A percentile compares a stretch with the other conserved stretches of the same genome.
These are phyloP conservation scores for Penicillium sp. DNA, from an alignment of 2,329 filamentous ascomycete genomes.

Conservation along the genomic window DNA sequence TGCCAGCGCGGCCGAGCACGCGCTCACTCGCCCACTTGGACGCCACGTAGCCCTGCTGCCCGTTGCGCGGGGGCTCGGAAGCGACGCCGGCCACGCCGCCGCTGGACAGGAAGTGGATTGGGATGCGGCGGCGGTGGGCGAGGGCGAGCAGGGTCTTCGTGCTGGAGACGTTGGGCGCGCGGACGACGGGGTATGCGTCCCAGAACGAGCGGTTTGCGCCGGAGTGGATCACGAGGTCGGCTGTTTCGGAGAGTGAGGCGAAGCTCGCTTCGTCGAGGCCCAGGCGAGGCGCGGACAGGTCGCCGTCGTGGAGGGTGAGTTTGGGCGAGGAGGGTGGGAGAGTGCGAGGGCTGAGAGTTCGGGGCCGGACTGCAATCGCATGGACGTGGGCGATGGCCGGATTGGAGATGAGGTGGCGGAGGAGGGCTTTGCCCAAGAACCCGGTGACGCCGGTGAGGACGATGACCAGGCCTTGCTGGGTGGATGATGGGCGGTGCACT, in stretches of 20 bases:
- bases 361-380: slow-evolving; percentile 44
- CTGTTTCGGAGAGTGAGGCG: slow-evolving; percentile 28
- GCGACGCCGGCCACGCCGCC: slow-evolving; percentile 29
- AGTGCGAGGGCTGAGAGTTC: slow-evolving; percentile 1
- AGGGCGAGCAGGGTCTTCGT: slow-evolving; percentile 25
- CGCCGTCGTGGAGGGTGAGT: slow-evolving; percentile 37
- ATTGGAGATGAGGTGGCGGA: slow-evolving; percentile 37
- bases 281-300: slow-evolving; percentile 36
- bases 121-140: slow-evolving; percentile 18
- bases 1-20: too few relatives aligned
- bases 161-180: slow-evolving; percentile 25
- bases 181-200: slow-evolving; percentile 30
- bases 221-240: slow-evolving; percentile 54
- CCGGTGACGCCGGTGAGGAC: slow-evolving; percentile 32
- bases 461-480: slow-evolving; percentile 2
- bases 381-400: slow-evolving; percentile 38
- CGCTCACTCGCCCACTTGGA: slow-evolving; percentile 43
- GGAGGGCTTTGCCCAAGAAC: slow-evolving; percentile 42
- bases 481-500: too few relatives aligned
- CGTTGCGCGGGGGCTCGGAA: slow-evolving; percentile 13
- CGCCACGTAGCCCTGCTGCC: slow-evolving; percentile 39
- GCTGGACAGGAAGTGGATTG: slow-evolving; percentile 35
- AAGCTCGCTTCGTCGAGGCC: slow-evolving; percentile 39
- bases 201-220: slow-evolving; percentile 44
- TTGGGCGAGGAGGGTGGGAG: slow-evolving; percentile 32